A percentile compares a stretch with the other conserved stretches of the same genome.
Evolutionary conservation across 1,139 yeast species (phyloP).

Genomic region (Sugiyamaella xylanicola): DNA sequence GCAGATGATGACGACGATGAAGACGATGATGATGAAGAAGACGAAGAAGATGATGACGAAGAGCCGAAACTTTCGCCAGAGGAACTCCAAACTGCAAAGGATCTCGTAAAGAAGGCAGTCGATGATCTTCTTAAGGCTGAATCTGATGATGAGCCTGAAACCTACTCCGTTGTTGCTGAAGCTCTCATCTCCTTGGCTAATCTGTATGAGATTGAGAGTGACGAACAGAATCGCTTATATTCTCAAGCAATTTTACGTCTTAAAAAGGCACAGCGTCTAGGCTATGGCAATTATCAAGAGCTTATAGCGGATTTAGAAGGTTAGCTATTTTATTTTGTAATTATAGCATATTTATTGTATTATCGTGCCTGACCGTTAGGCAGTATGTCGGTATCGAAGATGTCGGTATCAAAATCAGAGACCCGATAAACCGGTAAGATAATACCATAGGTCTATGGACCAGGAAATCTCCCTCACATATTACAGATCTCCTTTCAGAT

Average conservation of each 20-base stretch:
- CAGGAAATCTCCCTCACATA: no score
- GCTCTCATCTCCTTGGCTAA: constrained; percentile 80
- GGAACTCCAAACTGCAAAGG: constrained; percentile 55
- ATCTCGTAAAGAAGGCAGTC: constrained; percentile 58
- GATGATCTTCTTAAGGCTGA: constrained; percentile 59
- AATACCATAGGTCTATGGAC: no score
- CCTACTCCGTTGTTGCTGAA: constrained; percentile 83
- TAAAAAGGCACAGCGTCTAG: constrained; percentile 41
- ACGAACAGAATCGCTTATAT: constrained; percentile 66
- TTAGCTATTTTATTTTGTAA: background rate
- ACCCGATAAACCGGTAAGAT: no score
- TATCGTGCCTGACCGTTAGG: background rate
- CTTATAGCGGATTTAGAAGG: constrained; percentile 37
- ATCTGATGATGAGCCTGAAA: constrained; percentile 72
- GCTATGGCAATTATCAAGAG: constrained; percentile 42
- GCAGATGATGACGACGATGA: constrained; percentile 32
- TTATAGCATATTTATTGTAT: background rate
- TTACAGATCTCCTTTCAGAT: no score
- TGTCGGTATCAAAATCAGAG: no score
- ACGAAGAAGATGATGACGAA: constrained; percentile 45
- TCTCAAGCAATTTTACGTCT: constrained; percentile 56
- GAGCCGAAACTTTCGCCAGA: constrained; percentile 44
- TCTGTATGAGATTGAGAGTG: constrained; percentile 61
- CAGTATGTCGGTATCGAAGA: no score
- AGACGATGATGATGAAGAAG: constrained; percentile 34